These are phyloP conservation scores for Alternaria alternata DNA, from an alignment of 2,329 filamentous ascomycete species.

Conservation along the genomic window DNA sequence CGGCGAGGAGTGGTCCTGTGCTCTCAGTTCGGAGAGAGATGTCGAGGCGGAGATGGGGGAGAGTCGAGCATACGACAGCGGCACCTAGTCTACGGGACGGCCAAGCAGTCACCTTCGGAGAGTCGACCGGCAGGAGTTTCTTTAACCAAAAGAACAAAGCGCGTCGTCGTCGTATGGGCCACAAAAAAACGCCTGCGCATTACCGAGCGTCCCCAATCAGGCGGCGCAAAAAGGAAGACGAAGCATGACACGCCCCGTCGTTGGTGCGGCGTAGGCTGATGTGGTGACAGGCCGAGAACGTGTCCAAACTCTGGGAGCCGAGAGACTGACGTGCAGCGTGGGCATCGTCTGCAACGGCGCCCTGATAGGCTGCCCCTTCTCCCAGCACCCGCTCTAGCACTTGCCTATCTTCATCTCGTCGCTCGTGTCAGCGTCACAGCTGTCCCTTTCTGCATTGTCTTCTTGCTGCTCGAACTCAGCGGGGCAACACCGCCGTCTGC, in stretches of 20 bases:
- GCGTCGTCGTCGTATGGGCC: conserved; percentile 5
- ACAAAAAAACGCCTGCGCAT: conserved; percentile 11
- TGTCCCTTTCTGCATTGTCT: neutral
- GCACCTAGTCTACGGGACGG: conserved; percentile 28
- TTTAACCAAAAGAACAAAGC: neutral
- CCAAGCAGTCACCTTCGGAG: conserved; percentile 12
- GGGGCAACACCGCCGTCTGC: neutral
- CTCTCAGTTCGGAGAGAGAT: conserved; percentile 5
- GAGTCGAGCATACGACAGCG: conserved; percentile 5
- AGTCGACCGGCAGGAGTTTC: neutral
- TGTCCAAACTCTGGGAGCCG: conserved; percentile 8
- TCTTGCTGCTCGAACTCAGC: conserved; percentile 6
- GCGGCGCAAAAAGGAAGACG: conserved; percentile 5
- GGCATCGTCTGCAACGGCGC: conserved; percentile 13
- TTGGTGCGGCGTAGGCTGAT: conserved; percentile 17
- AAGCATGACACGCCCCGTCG: conserved; percentile 14
- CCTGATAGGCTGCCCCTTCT: conserved; percentile 25
- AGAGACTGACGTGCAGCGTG: conserved; percentile 8
- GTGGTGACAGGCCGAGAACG: conserved; percentile 11
- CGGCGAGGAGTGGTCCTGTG: conserved; percentile 23
- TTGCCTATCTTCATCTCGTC: conserved; percentile 7
- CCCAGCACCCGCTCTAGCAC: conserved; percentile 16
- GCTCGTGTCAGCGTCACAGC: conserved; percentile 5
- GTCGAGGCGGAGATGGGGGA: neutral
- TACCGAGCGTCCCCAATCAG: conserved; percentile 24